These are phyloP conservation scores for Aspergillus piperis DNA, from an alignment of 2,329 filamentous ascomycete species.

Conservation along the genomic window DNA sequence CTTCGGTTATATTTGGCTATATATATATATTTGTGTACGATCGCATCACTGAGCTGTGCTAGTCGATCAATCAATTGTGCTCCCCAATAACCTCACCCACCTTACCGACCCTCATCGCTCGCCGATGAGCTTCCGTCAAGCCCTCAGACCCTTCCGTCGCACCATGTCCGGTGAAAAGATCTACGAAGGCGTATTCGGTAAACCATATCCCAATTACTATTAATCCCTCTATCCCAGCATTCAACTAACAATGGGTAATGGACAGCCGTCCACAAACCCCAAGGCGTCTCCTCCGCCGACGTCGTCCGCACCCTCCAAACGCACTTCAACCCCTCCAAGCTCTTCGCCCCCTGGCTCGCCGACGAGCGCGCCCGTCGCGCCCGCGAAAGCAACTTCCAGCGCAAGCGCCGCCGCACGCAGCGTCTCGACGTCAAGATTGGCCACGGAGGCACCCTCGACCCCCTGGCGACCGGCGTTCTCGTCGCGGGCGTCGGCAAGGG, in stretches of 20 bases:
- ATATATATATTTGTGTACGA: too few relatives aligned
- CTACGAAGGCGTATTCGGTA: conserved; percentile 55
- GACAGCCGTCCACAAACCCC: conserved; percentile 88
- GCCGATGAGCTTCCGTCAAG: conserved; percentile 35
- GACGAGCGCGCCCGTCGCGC: conserved; percentile 59
- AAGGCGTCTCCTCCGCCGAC: conserved; percentile 82
- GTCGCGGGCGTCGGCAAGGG: conserved; percentile 84
- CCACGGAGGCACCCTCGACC: conserved; percentile 93
- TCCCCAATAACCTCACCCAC: not conserved
- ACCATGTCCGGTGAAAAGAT: conserved; percentile 51
- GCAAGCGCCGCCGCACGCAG: conserved; percentile 62
- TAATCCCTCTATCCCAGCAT: too few relatives aligned
- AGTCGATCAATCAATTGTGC: not conserved
- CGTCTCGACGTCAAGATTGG: conserved; percentile 83
- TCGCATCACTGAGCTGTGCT: not conserved
- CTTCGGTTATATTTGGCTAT: too few relatives aligned
- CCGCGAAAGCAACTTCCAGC: conserved; percentile 61
- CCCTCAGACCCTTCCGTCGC: conserved; percentile 34
- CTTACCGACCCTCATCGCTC: not conserved
- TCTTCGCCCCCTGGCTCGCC: conserved; percentile 77
- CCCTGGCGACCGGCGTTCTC: conserved; percentile 87
- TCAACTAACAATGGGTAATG: not conserved
- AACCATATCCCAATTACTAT: rapidly evolving
- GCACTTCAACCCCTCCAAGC: conserved; percentile 75
- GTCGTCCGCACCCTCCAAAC: conserved; percentile 84